These are phyloP conservation scores for Sordaria brevicollis DNA, from an alignment of 495 filamentous ascomycete species.

Conservation along the genomic window DNA sequence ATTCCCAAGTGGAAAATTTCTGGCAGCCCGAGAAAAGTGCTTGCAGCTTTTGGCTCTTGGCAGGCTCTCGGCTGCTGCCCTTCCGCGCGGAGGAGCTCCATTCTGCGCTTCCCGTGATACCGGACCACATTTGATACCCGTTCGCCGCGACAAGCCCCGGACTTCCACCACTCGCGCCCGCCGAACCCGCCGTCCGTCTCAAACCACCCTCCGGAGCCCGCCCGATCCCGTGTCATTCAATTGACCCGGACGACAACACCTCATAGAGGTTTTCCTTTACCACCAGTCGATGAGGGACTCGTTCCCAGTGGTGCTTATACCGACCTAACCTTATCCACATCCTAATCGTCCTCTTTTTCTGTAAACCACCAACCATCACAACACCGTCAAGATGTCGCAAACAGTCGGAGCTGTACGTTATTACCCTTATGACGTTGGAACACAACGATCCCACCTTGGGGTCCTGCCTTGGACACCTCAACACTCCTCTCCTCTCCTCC, in stretches of 20 bases:
- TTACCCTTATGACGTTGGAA: background rate
- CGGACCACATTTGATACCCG: background rate
- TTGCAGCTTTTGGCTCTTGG: background rate
- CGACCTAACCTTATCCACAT: background rate
- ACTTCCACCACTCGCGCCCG: background rate
- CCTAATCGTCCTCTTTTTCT: background rate
- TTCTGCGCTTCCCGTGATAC: background rate
- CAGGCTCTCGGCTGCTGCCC: background rate
- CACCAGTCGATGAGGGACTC: constrained; percentile 17
- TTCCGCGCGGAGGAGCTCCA: background rate
- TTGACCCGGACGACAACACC: background rate
- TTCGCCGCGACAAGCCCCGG: background rate
- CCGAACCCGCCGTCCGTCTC: background rate
- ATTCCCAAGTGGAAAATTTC: background rate
- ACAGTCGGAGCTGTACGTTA: constrained; percentile 12
- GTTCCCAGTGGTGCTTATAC: constrained; percentile 8
- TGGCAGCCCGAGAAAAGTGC: background rate
- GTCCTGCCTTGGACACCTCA: constrained; percentile 3
- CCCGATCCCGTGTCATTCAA: background rate
- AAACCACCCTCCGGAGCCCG: background rate
- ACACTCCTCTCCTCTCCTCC: constrained; percentile 4
- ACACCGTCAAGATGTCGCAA: constrained; percentile 14
- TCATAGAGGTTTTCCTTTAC: background rate
- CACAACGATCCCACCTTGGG: background rate
- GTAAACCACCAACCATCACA: background rate